Base-by-base conservation (phyloP, 805 yeast species). In the Candida koratica region DNA sequence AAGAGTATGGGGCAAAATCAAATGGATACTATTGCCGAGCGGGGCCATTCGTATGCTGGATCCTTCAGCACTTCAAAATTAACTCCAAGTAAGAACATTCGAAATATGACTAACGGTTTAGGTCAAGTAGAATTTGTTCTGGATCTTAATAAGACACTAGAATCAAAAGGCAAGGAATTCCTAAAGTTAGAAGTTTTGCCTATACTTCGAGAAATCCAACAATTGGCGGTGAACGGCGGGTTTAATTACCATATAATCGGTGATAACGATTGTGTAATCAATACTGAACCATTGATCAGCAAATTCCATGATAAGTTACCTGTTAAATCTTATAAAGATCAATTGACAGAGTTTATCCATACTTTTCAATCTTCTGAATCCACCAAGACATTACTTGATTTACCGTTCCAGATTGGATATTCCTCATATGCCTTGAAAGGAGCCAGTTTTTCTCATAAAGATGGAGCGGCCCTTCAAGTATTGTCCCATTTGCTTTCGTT, bases 401-500 rank as follows among this genome's bases (percentile, higher is more conserved):
- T 90, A 42, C 96, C 97, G 15, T 86, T 84, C 61, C 97, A 87
- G 52, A 95, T 90, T 3, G 81, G 85, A 30, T 90, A 87, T 52
- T 73, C 93, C 0, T 82, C 95, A 0, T 63, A 75, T 15, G 81
- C 85, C 0, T 56, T 76, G 14, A 52, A 64, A 6, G 95, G 95
- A 16, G 79, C 83, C 3, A 64, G 78, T 4, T 87, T 86, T 55
- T 56, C 69, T 3, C 70, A 78, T 34, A 61, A 69, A 34, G 97
- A 90, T 45, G 88, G 95, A 24, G 95, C 97, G 0, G 69, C 87
- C 1, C 69, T 93, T 28, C 95, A 86, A 58, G 77, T 93, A 0
- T 67, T 93, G 31, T 73, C 96, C 1, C 89, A 83, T 47, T 56
- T 93, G 39, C 58, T 88, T 47, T 81, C 95, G 0, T 89, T 82